These are phyloP conservation scores for Termitomyces sp. DNA, from an alignment of 768 basidiomycete species.

Conservation along the genomic window DNA sequence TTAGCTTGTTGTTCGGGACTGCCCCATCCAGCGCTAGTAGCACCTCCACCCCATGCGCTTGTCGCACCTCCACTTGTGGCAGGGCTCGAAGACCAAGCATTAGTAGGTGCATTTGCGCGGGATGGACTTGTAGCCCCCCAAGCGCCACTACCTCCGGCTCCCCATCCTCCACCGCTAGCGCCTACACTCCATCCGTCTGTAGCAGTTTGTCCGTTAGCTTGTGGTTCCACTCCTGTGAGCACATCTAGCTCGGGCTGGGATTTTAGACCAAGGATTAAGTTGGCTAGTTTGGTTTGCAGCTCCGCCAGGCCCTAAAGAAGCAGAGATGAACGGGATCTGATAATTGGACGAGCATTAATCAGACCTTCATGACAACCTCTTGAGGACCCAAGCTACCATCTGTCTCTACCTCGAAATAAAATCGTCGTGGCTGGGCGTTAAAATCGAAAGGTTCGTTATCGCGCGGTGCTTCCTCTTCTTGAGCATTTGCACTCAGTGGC, in stretches of 20 bases:
- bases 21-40: slow-evolving; percentile 39
- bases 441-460: slow-evolving; percentile 87
- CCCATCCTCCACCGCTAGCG: slow-evolving; percentile 14
- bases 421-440: slow-evolving; percentile 80
- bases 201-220: slow-evolving; percentile 23
- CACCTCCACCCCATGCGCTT: slow-evolving; percentile 31
- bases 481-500: slow-evolving; percentile 85
- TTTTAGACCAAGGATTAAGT: slow-evolving; percentile 72
- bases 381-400: slow-evolving; percentile 87
- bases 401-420: slow-evolving; percentile 93
- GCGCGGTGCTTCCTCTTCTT: slow-evolving; percentile 74
- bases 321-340: neutral
- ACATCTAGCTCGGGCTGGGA: slow-evolving; percentile 52
- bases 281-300: slow-evolving; percentile 76
- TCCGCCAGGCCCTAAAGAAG: slow-evolving; percentile 64
- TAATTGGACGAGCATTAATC: slow-evolving; percentile 4
- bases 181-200: slow-evolving; percentile 14
- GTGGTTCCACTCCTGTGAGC: slow-evolving; percentile 35
- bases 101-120: slow-evolving; percentile 23
- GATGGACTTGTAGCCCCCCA: slow-evolving; percentile 21
- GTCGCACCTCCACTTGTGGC: slow-evolving; percentile 15
- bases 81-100: slow-evolving; percentile 20
- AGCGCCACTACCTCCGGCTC: slow-evolving; percentile 6
- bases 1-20: slow-evolving; percentile 44
- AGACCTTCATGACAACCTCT: slow-evolving; percentile 83